These are phyloP conservation scores for Eucalyptus pumila DNA, from an alignment of 345 rosid species.

Conservation along the genomic window DNA sequence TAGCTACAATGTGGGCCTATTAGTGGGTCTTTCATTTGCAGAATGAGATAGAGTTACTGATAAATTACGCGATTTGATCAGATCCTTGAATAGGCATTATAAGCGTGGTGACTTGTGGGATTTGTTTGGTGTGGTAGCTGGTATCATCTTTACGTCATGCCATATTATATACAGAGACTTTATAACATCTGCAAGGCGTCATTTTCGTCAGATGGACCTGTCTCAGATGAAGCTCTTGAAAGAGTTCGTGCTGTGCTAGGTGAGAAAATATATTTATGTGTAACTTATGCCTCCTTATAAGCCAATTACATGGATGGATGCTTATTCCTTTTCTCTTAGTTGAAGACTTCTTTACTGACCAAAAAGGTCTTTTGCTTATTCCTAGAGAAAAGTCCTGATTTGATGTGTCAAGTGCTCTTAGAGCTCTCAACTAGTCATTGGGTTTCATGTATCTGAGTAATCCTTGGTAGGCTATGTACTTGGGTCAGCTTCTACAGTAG, in stretches of 20 bases:
- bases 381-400: neutral
- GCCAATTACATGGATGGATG: neutral
- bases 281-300: neutral
- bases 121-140: conserved; percentile 12
- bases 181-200: conserved; percentile 76
- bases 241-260: conserved; percentile 66
- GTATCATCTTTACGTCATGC: conserved; percentile 35
- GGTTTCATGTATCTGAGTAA: neutral
- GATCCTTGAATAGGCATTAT: conserved; percentile 6
- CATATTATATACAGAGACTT: conserved; percentile 73
- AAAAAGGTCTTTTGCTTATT: neutral
- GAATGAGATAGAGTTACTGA: neutral
- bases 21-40: neutral
- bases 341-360: neutral
- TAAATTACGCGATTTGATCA: neutral
- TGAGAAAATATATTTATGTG: conserved; percentile 5
- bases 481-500: neutral
- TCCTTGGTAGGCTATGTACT: neutral
- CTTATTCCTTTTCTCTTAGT: neutral
- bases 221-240: conserved; percentile 74
- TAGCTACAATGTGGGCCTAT: neutral
- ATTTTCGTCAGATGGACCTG: conserved; percentile 66
- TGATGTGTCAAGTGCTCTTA: neutral
- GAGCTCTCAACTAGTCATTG: neutral
- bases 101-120: conserved; percentile 9